A percentile compares a stretch with the other conserved stretches of the same genome.
phyloP scores from a whole-genome alignment of 768 basidiomycete species.

The Calvatia gigantea region DNA sequence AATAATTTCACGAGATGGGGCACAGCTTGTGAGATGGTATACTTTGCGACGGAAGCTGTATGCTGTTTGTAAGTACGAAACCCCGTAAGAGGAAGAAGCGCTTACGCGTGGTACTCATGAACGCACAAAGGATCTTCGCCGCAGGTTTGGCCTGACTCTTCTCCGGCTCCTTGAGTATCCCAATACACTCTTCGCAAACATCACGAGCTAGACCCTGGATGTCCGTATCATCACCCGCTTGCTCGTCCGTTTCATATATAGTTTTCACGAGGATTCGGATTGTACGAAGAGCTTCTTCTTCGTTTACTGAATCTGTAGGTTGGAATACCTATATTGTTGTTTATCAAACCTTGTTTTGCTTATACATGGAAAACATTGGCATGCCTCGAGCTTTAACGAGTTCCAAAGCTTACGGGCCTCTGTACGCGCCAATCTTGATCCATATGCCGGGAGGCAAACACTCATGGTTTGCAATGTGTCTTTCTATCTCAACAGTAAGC shows the following conservation, averaged over 20 bases:
- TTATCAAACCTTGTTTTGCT: too few relatives aligned
- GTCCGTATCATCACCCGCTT: constrained; percentile 33
- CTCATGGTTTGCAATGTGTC: constrained; percentile 82
- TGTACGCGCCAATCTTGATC: constrained; percentile 52
- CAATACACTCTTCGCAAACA: constrained; percentile 77
- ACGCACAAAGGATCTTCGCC: constrained; percentile 75
- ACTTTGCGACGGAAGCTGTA: constrained; percentile 65
- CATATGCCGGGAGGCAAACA: constrained; percentile 82
- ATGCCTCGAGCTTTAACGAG: constrained; percentile 88
- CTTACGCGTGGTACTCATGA: constrained; percentile 78
- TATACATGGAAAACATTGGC: too few relatives aligned
- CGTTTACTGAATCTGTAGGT: constrained; percentile 76
- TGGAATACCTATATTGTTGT: constrained; percentile 95
- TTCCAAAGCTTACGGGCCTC: constrained; percentile 85
- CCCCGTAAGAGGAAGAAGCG: constrained; percentile 15
- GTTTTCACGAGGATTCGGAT: constrained; percentile 71
- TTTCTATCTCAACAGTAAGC: constrained; percentile 42
- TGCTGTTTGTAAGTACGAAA: neutral
- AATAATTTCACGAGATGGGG: constrained; percentile 79
- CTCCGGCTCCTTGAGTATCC: constrained; percentile 83
- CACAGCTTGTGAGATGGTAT: constrained; percentile 63
- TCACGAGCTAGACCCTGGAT: constrained; percentile 64
- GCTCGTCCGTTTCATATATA: constrained; percentile 53
- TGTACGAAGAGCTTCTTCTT: constrained; percentile 68
- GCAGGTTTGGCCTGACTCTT: constrained; percentile 90